Percentiles rank a stretch among this genome's conserved stretches.
phyloP scores from a whole-genome alignment of 2,329 filamentous ascomycete species.

The Colletotrichum karsti region DNA sequence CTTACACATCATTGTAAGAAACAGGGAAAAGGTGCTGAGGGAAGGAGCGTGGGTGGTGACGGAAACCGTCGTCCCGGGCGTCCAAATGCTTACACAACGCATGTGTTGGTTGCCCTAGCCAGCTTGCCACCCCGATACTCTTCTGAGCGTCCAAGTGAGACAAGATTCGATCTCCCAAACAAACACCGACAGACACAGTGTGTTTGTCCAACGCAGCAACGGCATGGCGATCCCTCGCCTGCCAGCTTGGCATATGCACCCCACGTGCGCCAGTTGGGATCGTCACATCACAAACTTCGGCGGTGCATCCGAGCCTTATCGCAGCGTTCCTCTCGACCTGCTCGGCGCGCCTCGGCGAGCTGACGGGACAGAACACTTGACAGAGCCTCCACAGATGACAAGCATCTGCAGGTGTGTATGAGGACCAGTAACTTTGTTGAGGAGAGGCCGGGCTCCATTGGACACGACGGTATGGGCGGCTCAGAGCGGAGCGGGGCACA shows the following conservation, averaged over 20 bases:
- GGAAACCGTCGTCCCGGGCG: neutral
- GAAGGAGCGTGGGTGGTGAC: no score
- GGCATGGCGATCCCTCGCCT: neutral
- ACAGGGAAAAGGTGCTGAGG: no score
- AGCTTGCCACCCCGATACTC: neutral
- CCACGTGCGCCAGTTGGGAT: constrained; percentile 1
- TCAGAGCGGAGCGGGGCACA: constrained; percentile 7
- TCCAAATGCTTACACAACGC: neutral
- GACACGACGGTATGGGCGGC: neutral
- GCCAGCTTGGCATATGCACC: constrained; percentile 20
- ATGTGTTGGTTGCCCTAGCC: neutral
- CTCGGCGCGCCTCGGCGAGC: neutral
- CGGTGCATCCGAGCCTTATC: constrained; percentile 7
- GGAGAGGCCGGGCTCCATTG: neutral
- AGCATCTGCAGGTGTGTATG: neutral
- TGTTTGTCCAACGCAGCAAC: neutral
- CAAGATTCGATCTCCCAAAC: neutral
- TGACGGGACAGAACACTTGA: no score
- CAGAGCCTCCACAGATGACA: neutral
- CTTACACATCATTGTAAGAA: no score
- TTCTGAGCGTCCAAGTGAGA: neutral
- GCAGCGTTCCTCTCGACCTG: neutral
- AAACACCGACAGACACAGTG: neutral
- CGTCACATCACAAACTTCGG: neutral
- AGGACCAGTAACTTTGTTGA: neutral